A percentile compares a stretch with the other conserved stretches of the same genome.
These are phyloP conservation scores for Flaveria ramosissima DNA, from an alignment of 129 eudicot species.

Conservation along the genomic window DNA sequence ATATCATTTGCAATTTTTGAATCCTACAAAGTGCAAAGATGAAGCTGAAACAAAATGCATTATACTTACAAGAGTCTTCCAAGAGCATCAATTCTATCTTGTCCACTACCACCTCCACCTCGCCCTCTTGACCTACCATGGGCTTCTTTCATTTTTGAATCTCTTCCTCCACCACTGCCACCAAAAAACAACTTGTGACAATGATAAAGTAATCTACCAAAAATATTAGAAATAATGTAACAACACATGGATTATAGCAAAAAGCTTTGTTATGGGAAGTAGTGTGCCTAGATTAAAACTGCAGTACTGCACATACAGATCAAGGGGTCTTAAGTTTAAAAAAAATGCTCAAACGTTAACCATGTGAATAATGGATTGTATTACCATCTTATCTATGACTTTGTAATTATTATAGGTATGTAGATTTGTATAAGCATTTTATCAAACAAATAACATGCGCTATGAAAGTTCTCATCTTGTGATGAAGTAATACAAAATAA, in stretches of 20 bases:
- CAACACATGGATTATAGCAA: too few relatives aligned
- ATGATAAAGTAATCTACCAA: not conserved
- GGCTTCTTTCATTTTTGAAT: conserved; percentile 44
- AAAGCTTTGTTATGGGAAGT: not conserved
- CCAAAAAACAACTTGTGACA: conserved; percentile 2
- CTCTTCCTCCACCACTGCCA: conserved; percentile 58
- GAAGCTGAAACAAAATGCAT: conserved; percentile 9
- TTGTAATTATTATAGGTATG: not conserved
- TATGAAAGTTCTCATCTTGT: too few relatives aligned
- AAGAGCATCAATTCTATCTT: conserved; percentile 82
- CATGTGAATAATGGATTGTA: too few relatives aligned
- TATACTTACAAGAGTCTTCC: conserved; percentile 82
- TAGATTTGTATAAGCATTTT: not conserved
- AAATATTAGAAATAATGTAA: too few relatives aligned
- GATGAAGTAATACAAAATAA: too few relatives aligned
- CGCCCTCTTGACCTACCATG: conserved; percentile 52
- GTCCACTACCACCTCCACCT: conserved; percentile 55
- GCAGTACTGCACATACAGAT: too few relatives aligned
- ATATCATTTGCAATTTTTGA: conserved; percentile 11
- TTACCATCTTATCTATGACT: too few relatives aligned
- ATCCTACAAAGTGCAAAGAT: conserved; percentile 6
- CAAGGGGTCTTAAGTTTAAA: too few relatives aligned
- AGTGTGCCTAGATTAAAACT: not conserved
- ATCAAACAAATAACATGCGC: not conserved
- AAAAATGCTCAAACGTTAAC: too few relatives aligned